These are phyloP conservation scores for Amanita subjunquillea DNA, from an alignment of 768 basidiomycete species.

Conservation along the genomic window DNA sequence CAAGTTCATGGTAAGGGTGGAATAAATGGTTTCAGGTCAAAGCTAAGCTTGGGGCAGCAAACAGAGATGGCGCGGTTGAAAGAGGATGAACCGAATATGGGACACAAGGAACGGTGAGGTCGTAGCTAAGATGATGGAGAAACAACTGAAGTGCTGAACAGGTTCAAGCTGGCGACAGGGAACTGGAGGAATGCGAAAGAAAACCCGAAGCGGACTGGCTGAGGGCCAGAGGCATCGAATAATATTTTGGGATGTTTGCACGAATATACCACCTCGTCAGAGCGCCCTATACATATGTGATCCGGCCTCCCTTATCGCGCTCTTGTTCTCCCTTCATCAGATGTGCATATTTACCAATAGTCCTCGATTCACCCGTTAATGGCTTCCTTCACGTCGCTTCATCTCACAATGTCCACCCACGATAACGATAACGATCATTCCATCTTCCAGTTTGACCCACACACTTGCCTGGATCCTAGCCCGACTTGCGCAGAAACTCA, in stretches of 20 bases:
- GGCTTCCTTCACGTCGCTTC: background rate
- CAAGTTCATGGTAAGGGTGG: constrained; percentile 47
- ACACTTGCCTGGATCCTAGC: constrained; percentile 18
- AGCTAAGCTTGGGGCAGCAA: constrained; percentile 31
- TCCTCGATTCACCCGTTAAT: constrained; percentile 2
- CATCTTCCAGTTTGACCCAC: constrained; percentile 41
- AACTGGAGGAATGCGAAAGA: constrained; percentile 75
- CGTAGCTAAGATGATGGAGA: background rate
- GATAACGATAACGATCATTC: constrained; percentile 44
- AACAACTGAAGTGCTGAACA: constrained; percentile 12
- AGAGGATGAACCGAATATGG: constrained; percentile 60
- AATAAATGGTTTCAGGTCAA: background rate
- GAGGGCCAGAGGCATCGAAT: constrained; percentile 2
- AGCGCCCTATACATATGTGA: constrained; percentile 1
- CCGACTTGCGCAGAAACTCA: constrained; percentile 1
- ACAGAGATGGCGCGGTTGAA: constrained; percentile 71
- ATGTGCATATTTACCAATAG: background rate
- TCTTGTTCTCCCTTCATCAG: constrained; percentile 9
- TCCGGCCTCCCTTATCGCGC: constrained; percentile 6
- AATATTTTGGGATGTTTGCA: constrained; percentile 6
- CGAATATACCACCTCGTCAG: background rate
- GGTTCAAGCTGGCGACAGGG: constrained; percentile 63
- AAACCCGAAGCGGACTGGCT: constrained; percentile 40
- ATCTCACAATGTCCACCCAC: constrained; percentile 23
- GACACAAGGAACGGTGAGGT: constrained; percentile 63